These are phyloP conservation scores for Calocybe indica DNA, from an alignment of 768 basidiomycete species.

Conservation along the genomic window DNA sequence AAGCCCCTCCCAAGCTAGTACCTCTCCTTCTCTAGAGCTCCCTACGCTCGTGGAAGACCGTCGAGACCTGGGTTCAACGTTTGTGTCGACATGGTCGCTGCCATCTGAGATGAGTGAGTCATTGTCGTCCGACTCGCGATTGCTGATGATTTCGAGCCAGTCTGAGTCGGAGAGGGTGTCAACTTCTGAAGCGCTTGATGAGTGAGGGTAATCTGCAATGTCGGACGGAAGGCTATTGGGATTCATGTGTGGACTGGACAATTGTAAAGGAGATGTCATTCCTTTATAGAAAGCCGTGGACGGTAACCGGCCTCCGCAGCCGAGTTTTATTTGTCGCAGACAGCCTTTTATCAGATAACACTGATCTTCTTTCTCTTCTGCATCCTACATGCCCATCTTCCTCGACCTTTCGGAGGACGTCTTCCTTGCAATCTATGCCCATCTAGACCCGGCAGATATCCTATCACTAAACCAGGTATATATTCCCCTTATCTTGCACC, in stretches of 20 bases:
- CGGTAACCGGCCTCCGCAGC: too few species aligned
- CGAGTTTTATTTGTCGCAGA: not conserved
- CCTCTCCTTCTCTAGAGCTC: slow-evolving; percentile 63
- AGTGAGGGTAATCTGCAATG: slow-evolving; percentile 27
- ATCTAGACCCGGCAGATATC: slow-evolving; percentile 32
- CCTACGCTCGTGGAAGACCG: slow-evolving; percentile 64
- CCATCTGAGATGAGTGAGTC: slow-evolving; percentile 59
- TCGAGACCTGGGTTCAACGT: slow-evolving; percentile 52
- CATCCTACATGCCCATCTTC: slow-evolving; percentile 12
- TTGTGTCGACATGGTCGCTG: slow-evolving; percentile 55
- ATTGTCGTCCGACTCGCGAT: slow-evolving; percentile 65
- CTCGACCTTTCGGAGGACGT: slow-evolving; percentile 38
- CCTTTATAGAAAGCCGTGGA: slow-evolving; percentile 3
- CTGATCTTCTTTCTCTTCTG: not conserved
- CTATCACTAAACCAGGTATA: slow-evolving; percentile 45
- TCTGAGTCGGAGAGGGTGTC: slow-evolving; percentile 74
- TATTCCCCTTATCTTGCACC: slow-evolving; percentile 3
- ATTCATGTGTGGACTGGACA: slow-evolving; percentile 13
- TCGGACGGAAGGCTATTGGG: slow-evolving; percentile 20
- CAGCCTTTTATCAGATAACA: not conserved
- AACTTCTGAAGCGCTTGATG: slow-evolving; percentile 49
- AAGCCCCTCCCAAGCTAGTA: slow-evolving; percentile 77
- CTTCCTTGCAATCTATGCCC: slow-evolving; percentile 28
- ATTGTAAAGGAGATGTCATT: too few species aligned
- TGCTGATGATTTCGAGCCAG: slow-evolving; percentile 76